Conservation (phyloP, 1,284 basidiomycete species). For the Stereum hirsutum region DNA sequence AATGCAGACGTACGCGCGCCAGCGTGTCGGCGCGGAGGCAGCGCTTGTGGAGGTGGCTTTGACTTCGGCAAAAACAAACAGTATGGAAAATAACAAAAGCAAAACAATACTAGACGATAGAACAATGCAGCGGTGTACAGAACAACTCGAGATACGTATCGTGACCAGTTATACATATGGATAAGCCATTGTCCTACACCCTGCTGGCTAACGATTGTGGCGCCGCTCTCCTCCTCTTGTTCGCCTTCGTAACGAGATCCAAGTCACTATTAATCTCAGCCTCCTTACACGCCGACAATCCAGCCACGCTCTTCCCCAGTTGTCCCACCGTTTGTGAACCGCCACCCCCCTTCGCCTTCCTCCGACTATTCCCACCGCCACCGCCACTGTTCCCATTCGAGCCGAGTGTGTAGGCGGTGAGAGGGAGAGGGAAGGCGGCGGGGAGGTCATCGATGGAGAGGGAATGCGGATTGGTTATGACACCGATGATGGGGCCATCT, state of each 20-base stretch:
- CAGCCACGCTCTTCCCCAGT: constrained; percentile 53
- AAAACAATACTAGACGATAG: constrained; percentile 2
- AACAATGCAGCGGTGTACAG: too few species aligned
- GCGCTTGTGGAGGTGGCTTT: too few species aligned
- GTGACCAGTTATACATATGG: too few species aligned
- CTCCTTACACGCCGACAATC: constrained; percentile 49
- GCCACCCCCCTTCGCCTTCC: constrained; percentile 50
- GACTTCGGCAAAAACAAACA: too few species aligned
- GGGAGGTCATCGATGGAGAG: constrained; percentile 74
- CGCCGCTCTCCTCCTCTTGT: constrained; percentile 54
- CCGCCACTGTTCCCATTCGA: constrained; percentile 25
- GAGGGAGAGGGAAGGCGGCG: constrained; percentile 70
- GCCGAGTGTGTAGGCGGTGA: constrained; percentile 36
- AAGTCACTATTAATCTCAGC: constrained; percentile 63
- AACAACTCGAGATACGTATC: too few species aligned
- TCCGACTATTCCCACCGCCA: constrained; percentile 33
- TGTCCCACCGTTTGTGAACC: constrained; percentile 38
- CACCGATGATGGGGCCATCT: constrained; percentile 52
- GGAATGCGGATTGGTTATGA: constrained; percentile 69
- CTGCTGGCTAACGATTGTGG: constrained; percentile 22
- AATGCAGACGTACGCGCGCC: too few species aligned
- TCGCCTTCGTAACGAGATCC: constrained; percentile 64
- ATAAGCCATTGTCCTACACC: too few species aligned
- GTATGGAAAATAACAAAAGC: neutral
- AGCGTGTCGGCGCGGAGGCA: too few species aligned